These are phyloP conservation scores for Syncephalastrum sp. DNA, from an alignment of 371 early-diverging fungal species.

Conservation along the genomic window DNA sequence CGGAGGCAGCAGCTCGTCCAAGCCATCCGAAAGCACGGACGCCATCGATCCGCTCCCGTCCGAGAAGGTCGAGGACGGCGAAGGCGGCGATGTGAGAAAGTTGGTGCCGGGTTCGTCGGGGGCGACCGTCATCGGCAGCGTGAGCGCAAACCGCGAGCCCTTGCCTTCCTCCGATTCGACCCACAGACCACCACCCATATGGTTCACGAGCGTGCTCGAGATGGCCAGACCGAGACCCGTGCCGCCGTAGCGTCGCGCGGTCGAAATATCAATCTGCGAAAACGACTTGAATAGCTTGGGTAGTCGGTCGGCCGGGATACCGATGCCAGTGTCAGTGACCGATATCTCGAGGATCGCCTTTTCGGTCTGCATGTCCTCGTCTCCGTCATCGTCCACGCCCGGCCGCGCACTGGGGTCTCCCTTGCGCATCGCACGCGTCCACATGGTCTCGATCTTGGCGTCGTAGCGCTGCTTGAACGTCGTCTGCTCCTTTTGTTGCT, in stretches of 20 bases:
- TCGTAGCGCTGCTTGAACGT: constrained; percentile 60
- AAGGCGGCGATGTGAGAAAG: constrained; percentile 33
- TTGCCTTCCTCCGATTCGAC: constrained; percentile 56
- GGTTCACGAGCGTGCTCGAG: constrained; percentile 55
- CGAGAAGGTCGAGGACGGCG: constrained; percentile 35
- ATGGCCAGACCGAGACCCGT: constrained; percentile 60
- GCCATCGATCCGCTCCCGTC: constrained; percentile 35
- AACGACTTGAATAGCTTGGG: constrained; percentile 59
- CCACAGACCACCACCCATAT: constrained; percentile 64
- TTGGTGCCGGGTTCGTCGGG: constrained; percentile 19
- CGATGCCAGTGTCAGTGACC: constrained; percentile 60
- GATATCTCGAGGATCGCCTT: constrained; percentile 55
- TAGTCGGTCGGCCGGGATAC: constrained; percentile 58
- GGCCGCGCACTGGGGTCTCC: constrained; percentile 5
- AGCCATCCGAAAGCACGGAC: constrained; percentile 14
- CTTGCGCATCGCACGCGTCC: constrained; percentile 18
- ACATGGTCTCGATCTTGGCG: constrained; percentile 50
- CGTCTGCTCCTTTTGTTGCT: constrained; percentile 33
- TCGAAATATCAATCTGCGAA: constrained; percentile 61
- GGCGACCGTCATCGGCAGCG: constrained; percentile 51
- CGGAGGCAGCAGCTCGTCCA: constrained; percentile 1
- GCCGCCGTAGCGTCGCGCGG: constrained; percentile 57
- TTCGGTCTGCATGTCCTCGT: constrained; percentile 29
- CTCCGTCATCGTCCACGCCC: constrained; percentile 20
- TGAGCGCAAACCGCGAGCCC: constrained; percentile 57